Base-by-base conservation (phyloP, 306 rosid species). In the Rosa persica region DNA sequence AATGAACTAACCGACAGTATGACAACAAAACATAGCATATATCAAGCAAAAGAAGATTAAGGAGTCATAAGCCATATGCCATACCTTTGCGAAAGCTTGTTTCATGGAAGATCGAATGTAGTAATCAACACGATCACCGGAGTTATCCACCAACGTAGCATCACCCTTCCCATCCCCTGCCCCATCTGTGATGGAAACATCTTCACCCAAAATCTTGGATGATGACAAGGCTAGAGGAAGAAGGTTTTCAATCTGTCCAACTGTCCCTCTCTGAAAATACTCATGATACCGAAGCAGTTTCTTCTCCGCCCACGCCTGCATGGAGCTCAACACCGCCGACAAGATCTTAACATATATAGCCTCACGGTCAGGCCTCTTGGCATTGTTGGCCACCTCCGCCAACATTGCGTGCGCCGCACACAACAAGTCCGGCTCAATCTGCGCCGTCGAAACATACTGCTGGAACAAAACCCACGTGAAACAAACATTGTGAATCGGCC, bases 401-500 rank as follows among this genome's bases (percentile, higher is more conserved):
- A 95, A 47, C 97, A 95, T 91, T 8, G 84, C 85, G 64, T 93
- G 85, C 12, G 98, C 84, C n/a, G 98, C 99, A 76, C 84, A 83
- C 3, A 95, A 90, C 73, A 95, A 93, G 54, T 95, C 97, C 8
- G 85, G 79, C 75, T 95, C 99, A 4, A 89, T 83, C 80, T 85
- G 89, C 19, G 96, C 97, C 0, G 99, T 95, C 52, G 42, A 80
- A 3, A 93, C 79, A 40, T 93, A 95, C 15, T 93, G 98, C 25
- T 85, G 94, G 75, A 95, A 95, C 79, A 95, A 64, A 23, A 87
- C 89, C 99, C 99, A 95, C 42, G 99, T 81, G 74, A 95, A 93
- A 69, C 98, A 95, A 23, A 89, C 66, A 68, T 93, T 93, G 75
- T 93, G 98, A 46, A 91, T 81, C 2, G 90, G 79, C 83, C 80